phyloP scores from a whole-genome alignment of 345 rosid genomes.

The Citrus cavaleriei region DNA sequence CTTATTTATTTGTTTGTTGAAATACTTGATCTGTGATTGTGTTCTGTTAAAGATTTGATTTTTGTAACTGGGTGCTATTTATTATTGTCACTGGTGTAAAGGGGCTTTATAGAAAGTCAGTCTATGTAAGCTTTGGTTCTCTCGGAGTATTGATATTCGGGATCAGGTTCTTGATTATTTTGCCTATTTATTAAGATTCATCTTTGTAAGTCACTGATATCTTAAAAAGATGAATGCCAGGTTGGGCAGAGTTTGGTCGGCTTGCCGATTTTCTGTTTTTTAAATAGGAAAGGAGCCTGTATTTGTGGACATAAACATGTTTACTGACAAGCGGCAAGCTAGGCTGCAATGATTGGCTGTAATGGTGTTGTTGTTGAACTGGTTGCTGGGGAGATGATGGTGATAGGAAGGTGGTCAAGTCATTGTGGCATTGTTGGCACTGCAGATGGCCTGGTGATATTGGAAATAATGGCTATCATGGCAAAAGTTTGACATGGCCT shows the following conservation, averaged over 20 bases:
- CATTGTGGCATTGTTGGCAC: neutral
- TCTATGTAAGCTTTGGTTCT: neutral
- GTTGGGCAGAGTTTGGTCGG: neutral
- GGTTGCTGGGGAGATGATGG: neutral
- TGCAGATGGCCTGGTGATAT: neutral
- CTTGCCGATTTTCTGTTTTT: neutral
- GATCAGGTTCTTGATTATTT: neutral
- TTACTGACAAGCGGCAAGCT: too few relatives aligned
- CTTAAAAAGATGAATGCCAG: neutral
- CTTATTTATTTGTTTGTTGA: conserved; percentile 9
- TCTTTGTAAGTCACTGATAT: too few relatives aligned
- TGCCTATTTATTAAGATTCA: neutral
- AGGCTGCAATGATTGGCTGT: neutral
- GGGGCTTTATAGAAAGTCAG: neutral
- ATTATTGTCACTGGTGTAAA: neutral
- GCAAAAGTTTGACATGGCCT: neutral
- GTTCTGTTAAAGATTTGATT: conserved; percentile 18
- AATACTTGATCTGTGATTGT: neutral
- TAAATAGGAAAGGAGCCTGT: too few relatives aligned
- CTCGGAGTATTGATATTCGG: neutral
- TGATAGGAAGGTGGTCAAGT: neutral
- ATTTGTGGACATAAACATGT: too few relatives aligned
- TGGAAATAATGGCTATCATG: neutral
- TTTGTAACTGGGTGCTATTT: conserved; percentile 9
- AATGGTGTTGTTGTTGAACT: neutral